Evolutionary conservation across 2,329 filamentous ascomycete species (phyloP).

Genomic region (Neopestalotiopsis rosae): DNA sequence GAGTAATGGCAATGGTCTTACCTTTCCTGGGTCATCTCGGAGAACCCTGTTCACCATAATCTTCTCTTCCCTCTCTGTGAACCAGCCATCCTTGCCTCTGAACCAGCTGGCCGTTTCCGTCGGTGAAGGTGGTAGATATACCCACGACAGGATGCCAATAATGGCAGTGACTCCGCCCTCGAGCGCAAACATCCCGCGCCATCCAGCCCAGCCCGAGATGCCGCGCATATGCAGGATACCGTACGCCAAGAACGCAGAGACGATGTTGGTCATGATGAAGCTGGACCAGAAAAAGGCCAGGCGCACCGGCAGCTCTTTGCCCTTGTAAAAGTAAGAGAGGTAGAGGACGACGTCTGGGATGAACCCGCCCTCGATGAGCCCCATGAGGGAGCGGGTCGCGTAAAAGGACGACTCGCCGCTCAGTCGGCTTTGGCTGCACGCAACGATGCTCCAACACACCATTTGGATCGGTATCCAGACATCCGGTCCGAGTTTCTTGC

Average conservation of each 20-base stretch:
- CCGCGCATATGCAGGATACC: conserved; percentile 33
- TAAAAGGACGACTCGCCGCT: conserved; percentile 35
- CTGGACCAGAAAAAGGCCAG: conserved; percentile 41
- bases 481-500: conserved; percentile 30
- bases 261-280: conserved; percentile 35
- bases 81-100: conserved; percentile 63
- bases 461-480: conserved; percentile 41
- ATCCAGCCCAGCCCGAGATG: conserved; percentile 40
- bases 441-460: conserved; percentile 39
- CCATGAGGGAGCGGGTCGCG: conserved; percentile 37
- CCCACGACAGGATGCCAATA: conserved; percentile 49
- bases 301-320: conserved; percentile 28
- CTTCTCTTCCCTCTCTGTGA: conserved; percentile 63
- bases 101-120: conserved; percentile 60
- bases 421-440: conserved; percentile 37
- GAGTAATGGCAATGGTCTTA: conserved; percentile 24
- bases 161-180: conserved; percentile 52
- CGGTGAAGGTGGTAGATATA: conserved; percentile 51
- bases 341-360: conserved; percentile 41
- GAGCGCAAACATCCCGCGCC: conserved; percentile 58
- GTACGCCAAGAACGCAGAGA: conserved; percentile 39
- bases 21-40: conserved; percentile 60
- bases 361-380: conserved; percentile 41
- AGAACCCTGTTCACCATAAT: conserved; percentile 66
- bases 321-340: conserved; percentile 22